Evolutionary conservation across 2,329 filamentous ascomycete species (phyloP), one percentile per base, ranked within the genome.

Genomic region (Phoma sp.): DNA sequence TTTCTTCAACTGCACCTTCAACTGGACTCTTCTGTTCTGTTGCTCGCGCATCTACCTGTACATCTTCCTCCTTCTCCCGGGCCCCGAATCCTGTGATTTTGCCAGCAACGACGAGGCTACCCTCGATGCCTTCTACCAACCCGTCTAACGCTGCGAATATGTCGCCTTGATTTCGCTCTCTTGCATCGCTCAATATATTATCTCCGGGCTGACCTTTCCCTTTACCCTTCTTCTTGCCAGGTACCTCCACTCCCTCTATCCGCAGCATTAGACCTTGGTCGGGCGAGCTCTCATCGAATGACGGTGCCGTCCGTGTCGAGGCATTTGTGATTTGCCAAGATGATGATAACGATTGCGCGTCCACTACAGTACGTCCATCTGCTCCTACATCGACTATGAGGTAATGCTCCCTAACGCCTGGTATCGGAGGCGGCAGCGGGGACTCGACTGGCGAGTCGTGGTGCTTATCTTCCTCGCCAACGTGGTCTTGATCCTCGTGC

Each of bases 301-400:
- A 88, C 1, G 88, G 88, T 14, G 88, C 87, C 9, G 80, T 78
- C 7, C 78, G 76, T 9, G 89, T 74, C 9, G 76, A 75, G 0
- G 83, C 81, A 14, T 77, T 75, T 28, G 85, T 76, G 12, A 88
- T 80, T 65, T 89, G 86, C 87, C 93, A 98, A 42, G 88, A 84
- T 0, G 87, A 78, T 7, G 86, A 89, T 11, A 97, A 77, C 57
- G 88, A 92, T 34, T 89, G 86, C 1, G 90, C 89, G 51, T 85
- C 86, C 0, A 84, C 78, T 1, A 98, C 84, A 1, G 76, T 78
- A 20, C 75, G 76, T 1, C 79, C 79, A 32, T 79, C 75, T 2
- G 64, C 54, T 5, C 63, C 72, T 23, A 87, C 68, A 61, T 87
- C 84, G 18, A 88, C 66, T 2, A 88, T 74, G 21, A 87, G 67